Base-by-base conservation (phyloP, 2,329 filamentous ascomycete genomes). In the Neofusicoccum laricinum region DNA sequence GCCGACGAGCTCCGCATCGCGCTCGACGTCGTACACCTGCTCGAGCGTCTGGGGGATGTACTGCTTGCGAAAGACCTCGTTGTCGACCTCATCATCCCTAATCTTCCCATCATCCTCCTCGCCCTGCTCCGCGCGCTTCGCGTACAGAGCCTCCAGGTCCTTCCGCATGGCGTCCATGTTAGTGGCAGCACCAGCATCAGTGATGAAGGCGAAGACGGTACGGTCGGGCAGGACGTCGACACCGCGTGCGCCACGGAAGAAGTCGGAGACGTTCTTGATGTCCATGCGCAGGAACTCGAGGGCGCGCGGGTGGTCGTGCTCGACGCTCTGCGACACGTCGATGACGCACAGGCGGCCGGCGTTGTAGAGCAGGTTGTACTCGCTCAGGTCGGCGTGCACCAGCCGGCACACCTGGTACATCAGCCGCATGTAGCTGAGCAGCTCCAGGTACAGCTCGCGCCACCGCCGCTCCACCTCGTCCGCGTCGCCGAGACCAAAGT, bases 201-300 rank as follows among this genome's bases (percentile, higher is more conserved):
- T 92, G 72, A 98, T 88, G 77, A 97, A 98, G 69, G 89, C 86
- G 78, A 96, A 99, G 11, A 93, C 82, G n/a, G 85, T 81, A 36
- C 90, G 87, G 76, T 98, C 94, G 1, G 88, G 80, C 2, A 99
- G 82, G 0, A 87, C 90, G 66, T 96, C 88, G 1, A 98, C 92
- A 45, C 90, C 90, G 75, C 97, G 90, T 19, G 91, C 86, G 40
- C 41, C 41, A 34, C 88, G 84, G 86, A 98, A 99, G 79, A 96
- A 99, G 76, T 96, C 92, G 21, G 88, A 90, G 1, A 96, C 88
- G 73, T 99, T 99, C 83, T 97, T 98, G 78, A 99, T 93, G 74
- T 99, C 95, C 93, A 97, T 98, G 38, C 95, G 89, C 71, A 99
- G 78, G 74, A 99, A 99, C 75, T 98, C 94, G 34, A 96, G 84